Base-by-base conservation (phyloP, 495 filamentous ascomycete species). In the Aspergillus coremiiformis region DNA sequence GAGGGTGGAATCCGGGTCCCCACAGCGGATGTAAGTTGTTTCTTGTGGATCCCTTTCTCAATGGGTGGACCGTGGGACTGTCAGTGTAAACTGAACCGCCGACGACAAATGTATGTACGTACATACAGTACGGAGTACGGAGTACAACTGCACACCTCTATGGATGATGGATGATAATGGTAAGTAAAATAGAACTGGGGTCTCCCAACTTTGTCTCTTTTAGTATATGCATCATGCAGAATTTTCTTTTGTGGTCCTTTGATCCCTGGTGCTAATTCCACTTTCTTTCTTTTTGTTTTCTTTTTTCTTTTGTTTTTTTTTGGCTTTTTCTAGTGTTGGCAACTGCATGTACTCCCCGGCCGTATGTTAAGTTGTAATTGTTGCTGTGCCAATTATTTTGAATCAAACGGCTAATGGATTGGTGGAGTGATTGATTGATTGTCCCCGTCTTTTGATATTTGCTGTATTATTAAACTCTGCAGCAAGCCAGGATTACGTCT, bases 401-500 rank as follows among this genome's bases (percentile, higher is more conserved):
- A 37, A 37, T 10, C 33, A 12, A 15, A 29, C 7, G 17, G 33
- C 14, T 37, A 37, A 37, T 37, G 33, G 33, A 37, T 37, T 37
- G 14, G 5, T 37, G 4, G 14, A 14, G 5, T 51, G 10, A 26
- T 51, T 51, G 32, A 43, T 22, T 51, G 24, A 39, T 41, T 43
- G n/a, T n/a, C n/a, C n/a, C n/a, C n/a, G n/a, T n/a, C n/a, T n/a
- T n/a, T n/a, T n/a, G n/a, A n/a, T n/a, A n/a, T 42, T 51, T 15
- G 4, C 4, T 44, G 17, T 15, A 23, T 43, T 24, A 15, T 45
- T 46, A 54, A 42, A 12, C 35, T 22, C 32, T 42, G 19, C 29
- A 52, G 41, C 50, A 33, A 52, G 23, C 7, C n/a, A 30, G 44
- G 27, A 30, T 47, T 30, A 47, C 30, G 29, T 35, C 39, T 35